Evolutionary conservation across 2,329 filamentous ascomycete genomes (phyloP).

Genomic region (Sporothrix brunneoviolacea): DNA sequence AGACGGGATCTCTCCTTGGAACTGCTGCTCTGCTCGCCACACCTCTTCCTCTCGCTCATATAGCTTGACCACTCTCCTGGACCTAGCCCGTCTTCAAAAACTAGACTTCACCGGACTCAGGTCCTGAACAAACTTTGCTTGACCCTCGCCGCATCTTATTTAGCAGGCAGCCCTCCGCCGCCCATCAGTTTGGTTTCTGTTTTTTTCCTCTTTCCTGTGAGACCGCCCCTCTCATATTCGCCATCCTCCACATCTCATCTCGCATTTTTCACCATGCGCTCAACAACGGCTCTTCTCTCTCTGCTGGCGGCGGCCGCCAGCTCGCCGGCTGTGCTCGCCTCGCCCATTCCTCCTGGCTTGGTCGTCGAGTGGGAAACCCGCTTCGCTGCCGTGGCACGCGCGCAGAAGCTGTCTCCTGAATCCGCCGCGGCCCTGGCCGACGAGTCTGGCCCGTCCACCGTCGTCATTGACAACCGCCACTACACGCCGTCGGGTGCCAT

Average conservation of each 20-base stretch:
- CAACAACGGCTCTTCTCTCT: constrained; percentile 7
- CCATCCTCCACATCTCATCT: neutral
- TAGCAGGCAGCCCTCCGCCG: too few relatives aligned
- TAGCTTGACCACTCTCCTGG: too few relatives aligned
- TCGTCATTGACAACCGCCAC: constrained; percentile 16
- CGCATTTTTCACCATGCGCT: constrained; percentile 5
- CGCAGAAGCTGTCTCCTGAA: constrained; percentile 2
- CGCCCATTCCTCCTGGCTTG: neutral
- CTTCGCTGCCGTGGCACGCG: neutral
- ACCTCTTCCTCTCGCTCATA: too few relatives aligned
- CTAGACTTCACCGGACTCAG: too few relatives aligned
- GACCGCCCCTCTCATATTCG: neutral
- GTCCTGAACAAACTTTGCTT: too few relatives aligned
- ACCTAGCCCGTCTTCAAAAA: too few relatives aligned
- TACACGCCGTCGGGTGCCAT: constrained; percentile 7
- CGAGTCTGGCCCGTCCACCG: neutral
- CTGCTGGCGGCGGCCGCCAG: constrained; percentile 9
- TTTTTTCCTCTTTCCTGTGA: neutral
- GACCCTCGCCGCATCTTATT: neutral
- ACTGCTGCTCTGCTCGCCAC: too few relatives aligned
- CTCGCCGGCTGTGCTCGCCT: constrained; percentile 3
- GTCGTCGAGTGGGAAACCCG: constrained; percentile 5
- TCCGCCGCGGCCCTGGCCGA: constrained; percentile 7
- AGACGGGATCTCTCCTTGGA: neutral
- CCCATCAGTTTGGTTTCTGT: too few relatives aligned